Conservation (phyloP, 257 asterid genomes). For the Nicotiana undulata region DNA sequence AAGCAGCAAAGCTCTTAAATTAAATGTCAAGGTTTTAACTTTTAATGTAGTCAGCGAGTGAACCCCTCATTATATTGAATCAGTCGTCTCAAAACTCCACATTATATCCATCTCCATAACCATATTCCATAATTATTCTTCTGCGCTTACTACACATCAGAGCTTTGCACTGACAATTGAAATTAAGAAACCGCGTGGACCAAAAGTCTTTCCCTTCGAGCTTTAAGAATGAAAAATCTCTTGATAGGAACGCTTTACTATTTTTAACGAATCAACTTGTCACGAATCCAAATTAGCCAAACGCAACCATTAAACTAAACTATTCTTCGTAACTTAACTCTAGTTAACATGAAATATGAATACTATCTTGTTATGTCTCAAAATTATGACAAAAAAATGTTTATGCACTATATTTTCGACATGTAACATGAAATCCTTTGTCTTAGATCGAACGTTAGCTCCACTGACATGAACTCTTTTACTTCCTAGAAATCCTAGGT, state of each 20-base stretch:
- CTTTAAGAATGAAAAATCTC: rapidly evolving
- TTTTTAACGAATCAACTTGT: not conserved
- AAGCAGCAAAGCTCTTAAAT: not conserved
- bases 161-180: not conserved
- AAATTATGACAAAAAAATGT: not conserved
- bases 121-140: not conserved
- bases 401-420: not conserved
- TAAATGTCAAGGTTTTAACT: not conserved
- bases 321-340: not conserved
- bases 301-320: not conserved
- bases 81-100: not conserved
- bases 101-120: not conserved
- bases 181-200: not conserved
- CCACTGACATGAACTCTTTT: not conserved
- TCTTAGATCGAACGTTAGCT: not conserved
- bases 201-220: no score
- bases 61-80: not conserved
- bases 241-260: not conserved
- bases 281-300: not conserved
- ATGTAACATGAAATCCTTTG: not conserved
- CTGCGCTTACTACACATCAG: not conserved
- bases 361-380: not conserved
- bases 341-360: not conserved
- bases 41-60: not conserved
- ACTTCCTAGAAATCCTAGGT: not conserved